Percentiles rank a stretch among this genome's conserved stretches.
Conservation (phyloP, 2,329 filamentous ascomycete genomes). For the Epichloe elymi region DNA sequence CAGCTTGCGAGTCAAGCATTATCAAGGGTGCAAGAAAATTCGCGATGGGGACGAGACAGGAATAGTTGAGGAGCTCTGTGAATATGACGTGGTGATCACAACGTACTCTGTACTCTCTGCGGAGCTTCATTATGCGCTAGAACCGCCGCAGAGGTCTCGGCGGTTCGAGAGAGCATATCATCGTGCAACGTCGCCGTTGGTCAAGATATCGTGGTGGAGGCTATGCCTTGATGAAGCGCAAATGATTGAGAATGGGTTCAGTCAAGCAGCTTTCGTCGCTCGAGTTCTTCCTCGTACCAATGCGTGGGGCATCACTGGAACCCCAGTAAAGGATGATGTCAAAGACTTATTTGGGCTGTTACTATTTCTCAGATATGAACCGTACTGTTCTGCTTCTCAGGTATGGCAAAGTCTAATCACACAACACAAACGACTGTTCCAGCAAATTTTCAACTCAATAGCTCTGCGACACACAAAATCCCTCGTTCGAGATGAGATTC, state of each 20-base stretch:
- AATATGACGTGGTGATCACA: constrained; percentile 47
- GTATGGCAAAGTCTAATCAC: constrained; percentile 57
- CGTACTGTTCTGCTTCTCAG: constrained; percentile 51
- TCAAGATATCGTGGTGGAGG: constrained; percentile 79
- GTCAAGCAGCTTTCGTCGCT: constrained; percentile 68
- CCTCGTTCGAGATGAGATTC: constrained; percentile 63
- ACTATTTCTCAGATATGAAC: constrained; percentile 66
- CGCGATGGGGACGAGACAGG: constrained; percentile 23
- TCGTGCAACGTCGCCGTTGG: constrained; percentile 59
- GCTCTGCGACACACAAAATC: constrained; percentile 79
- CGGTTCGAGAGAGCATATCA: constrained; percentile 54
- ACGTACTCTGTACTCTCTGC: constrained; percentile 59
- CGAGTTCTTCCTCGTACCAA: constrained; percentile 69
- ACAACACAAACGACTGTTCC: constrained; percentile 50
- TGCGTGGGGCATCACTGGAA: constrained; percentile 83
- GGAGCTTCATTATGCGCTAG: constrained; percentile 66
- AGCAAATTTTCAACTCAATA: constrained; percentile 54
- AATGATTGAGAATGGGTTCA: constrained; percentile 84
- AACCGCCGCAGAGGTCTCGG: constrained; percentile 54
- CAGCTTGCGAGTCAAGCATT: constrained; percentile 39
- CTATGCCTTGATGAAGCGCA: constrained; percentile 71
- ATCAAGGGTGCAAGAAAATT: constrained; percentile 34
- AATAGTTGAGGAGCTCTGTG: constrained; percentile 30
- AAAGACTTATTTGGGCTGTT: constrained; percentile 68
- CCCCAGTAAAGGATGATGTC: constrained; percentile 70